Percentiles rank a stretch among this genome's conserved stretches.
Evolutionary conservation across 257 asterid species (phyloP).

Genomic region (Rubia yunnanensis): DNA sequence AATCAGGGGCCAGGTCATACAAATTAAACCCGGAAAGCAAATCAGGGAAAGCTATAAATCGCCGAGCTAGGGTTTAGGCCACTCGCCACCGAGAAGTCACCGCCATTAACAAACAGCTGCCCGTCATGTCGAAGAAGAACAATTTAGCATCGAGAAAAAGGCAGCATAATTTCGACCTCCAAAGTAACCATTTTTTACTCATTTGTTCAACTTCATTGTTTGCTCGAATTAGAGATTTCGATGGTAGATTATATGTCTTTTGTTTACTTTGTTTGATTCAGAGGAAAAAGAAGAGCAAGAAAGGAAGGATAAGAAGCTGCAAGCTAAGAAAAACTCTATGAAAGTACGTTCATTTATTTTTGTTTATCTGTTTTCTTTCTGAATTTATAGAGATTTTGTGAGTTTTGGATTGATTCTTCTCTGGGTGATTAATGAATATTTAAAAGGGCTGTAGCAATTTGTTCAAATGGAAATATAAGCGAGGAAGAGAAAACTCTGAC

Average conservation of each 20-base stretch:
- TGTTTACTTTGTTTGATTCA: conserved; percentile 14
- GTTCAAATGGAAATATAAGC: background rate
- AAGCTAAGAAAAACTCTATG: conserved; percentile 88
- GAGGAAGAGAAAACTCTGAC: background rate
- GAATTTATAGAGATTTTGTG: background rate
- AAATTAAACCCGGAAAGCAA: background rate
- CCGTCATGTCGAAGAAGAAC: conserved; percentile 90
- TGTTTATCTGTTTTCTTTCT: background rate
- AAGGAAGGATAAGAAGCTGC: conserved; percentile 60
- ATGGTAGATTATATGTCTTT: background rate
- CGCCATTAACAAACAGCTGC: background rate
- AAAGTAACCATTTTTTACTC: conserved; percentile 27
- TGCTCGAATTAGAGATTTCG: background rate
- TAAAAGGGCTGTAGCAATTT: background rate
- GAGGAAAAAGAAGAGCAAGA: conserved; percentile 71
- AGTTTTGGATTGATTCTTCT: background rate
- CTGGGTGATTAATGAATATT: background rate
- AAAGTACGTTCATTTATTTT: conserved; percentile 50
- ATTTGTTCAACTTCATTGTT: background rate
- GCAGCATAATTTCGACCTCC: conserved; percentile 65
- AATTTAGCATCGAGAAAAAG: conserved; percentile 68
- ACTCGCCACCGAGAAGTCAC: background rate
- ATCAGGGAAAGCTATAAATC: background rate
- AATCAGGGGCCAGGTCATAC: too few species aligned
- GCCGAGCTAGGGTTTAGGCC: conserved; percentile 12